Evolutionary conservation across 805 yeast species (phyloP).

Genomic region (Saccharomycopsis vini): DNA sequence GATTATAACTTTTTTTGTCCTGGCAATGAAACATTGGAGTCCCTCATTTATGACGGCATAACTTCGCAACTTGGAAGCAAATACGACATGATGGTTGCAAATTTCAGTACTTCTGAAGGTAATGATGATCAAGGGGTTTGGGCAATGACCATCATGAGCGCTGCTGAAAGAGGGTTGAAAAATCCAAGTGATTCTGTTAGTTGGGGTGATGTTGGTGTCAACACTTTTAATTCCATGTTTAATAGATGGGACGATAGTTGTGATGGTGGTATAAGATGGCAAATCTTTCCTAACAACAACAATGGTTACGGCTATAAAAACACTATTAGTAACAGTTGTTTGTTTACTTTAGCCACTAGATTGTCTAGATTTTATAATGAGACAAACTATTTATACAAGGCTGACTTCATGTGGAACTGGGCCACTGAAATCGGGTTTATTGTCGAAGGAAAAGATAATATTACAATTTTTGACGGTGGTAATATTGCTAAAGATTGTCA

Average conservation of each 20-base stretch:
- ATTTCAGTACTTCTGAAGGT: slow-evolving; percentile 39
- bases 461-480: slow-evolving; percentile 51
- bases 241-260: slow-evolving; percentile 56
- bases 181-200: slow-evolving; percentile 26
- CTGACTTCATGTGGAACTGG: slow-evolving; percentile 62
- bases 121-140: slow-evolving; percentile 48
- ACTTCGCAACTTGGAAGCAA: slow-evolving; percentile 35
- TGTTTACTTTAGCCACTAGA: slow-evolving; percentile 56
- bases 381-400: slow-evolving; percentile 51
- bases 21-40: slow-evolving; percentile 23
- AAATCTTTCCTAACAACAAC: slow-evolving; percentile 56
- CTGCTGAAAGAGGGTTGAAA: slow-evolving; percentile 37
- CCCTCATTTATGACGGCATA: slow-evolving; percentile 31
- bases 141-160: slow-evolving; percentile 39
- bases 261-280: slow-evolving; percentile 66
- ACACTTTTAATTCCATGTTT: slow-evolving; percentile 28
- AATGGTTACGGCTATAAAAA: slow-evolving; percentile 58
- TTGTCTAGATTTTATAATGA: slow-evolving; percentile 54
- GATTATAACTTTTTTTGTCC: slow-evolving; percentile 33
- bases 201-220: slow-evolving; percentile 28
- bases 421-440: slow-evolving; percentile 29
- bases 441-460: slow-evolving; percentile 24
- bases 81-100: slow-evolving; percentile 36
- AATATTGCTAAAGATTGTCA: slow-evolving; percentile 40
- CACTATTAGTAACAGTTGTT: slow-evolving; percentile 54